phyloP scores from a whole-genome alignment of 345 rosid species.

The Orychophragmus violaceus region DNA sequence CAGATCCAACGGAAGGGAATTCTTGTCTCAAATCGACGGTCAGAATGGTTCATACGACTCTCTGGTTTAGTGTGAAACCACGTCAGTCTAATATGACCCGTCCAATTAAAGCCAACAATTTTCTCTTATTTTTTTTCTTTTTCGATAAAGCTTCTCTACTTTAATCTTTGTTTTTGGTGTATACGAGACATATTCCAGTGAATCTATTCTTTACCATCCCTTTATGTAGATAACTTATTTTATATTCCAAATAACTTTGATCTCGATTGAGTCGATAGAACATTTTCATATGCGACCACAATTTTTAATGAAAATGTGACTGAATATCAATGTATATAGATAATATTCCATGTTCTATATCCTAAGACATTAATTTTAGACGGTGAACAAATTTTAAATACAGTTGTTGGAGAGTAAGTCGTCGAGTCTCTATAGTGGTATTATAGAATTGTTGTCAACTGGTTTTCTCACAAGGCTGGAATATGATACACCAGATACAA shows the following conservation, averaged over 20 bases:
- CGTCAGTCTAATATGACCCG: constrained; percentile 3
- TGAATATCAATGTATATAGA: neutral
- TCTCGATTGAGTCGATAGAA: too few species aligned
- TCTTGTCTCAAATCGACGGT: constrained; percentile 16
- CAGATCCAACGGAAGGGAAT: constrained; percentile 15
- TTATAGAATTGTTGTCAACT: too few species aligned
- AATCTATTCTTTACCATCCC: constrained; percentile 15
- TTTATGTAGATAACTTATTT: constrained; percentile 1
- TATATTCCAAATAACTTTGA: neutral
- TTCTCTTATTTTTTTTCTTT: neutral
- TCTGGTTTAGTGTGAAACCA: constrained; percentile 27
- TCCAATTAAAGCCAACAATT: neutral
- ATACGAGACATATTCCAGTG: constrained; percentile 23
- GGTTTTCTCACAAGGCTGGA: too few species aligned
- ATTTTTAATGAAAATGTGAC: neutral
- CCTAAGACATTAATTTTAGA: too few species aligned
- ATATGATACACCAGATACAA: too few species aligned
- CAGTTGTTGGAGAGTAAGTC: too few species aligned
- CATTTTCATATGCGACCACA: neutral
- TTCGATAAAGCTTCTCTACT: neutral
- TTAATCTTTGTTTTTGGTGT: constrained; percentile 4
- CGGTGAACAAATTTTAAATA: too few species aligned
- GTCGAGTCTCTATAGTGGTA: too few species aligned
- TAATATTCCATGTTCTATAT: neutral
- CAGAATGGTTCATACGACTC: neutral